phyloP scores from a whole-genome alignment of 1,139 yeast genomes.

The Pichia terricola region DNA sequence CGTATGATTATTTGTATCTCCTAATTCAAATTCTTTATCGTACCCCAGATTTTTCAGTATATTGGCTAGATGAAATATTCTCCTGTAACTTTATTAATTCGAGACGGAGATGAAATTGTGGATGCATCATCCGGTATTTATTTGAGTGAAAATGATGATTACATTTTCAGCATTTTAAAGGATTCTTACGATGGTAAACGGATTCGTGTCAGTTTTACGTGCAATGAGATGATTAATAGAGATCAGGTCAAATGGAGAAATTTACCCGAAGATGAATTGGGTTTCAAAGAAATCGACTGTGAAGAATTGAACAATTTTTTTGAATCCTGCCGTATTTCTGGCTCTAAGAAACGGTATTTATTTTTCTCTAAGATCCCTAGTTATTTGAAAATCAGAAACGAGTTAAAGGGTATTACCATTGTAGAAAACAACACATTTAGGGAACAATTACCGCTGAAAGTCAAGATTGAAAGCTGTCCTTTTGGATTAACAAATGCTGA shows the following conservation, averaged over 20 bases:
- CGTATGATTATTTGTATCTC: no score
- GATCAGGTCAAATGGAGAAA: slow-evolving; percentile 4
- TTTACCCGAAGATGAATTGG: background rate
- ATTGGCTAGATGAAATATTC: background rate
- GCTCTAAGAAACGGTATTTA: background rate
- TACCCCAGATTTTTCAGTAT: no score
- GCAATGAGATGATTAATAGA: slow-evolving; percentile 8
- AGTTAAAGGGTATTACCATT: slow-evolving; percentile 2
- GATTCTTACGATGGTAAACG: background rate
- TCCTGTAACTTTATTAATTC: background rate
- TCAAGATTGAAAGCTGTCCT: slow-evolving; percentile 37
- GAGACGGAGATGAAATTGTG: background rate
- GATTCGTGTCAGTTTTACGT: background rate
- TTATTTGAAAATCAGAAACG: slow-evolving; percentile 1
- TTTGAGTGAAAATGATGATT: slow-evolving; percentile 1
- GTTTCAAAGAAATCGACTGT: slow-evolving; percentile 2
- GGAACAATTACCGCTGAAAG: slow-evolving; percentile 8
- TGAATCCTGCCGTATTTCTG: background rate
- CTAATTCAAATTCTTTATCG: no score
- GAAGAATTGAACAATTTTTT: slow-evolving; percentile 6
- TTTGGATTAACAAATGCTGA: slow-evolving; percentile 52
- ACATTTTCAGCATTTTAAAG: slow-evolving; percentile 4
- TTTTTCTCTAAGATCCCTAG: background rate
- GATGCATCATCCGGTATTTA: background rate
- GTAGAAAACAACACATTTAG: background rate